Base-by-base conservation (phyloP, 805 yeast genomes). In the Clavispora vitiphila region DNA sequence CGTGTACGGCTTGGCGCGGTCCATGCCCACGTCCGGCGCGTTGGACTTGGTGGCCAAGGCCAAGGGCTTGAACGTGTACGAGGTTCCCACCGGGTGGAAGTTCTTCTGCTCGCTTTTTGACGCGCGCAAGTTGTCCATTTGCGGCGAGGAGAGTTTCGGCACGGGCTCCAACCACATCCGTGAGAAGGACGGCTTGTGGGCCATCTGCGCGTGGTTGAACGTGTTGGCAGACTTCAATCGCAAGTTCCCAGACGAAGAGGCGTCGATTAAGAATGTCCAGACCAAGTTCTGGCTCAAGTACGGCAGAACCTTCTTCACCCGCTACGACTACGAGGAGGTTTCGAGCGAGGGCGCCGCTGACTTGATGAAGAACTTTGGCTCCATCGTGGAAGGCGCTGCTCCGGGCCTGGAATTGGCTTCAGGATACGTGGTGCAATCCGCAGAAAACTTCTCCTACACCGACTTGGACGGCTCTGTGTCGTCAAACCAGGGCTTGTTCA, bases 1-100 rank as follows among this genome's bases (percentile, higher is more conserved):
- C 38, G 84, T 90, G 34, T 75, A 86, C 55, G 99, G 99, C 7
- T 73, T 93, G 39, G 99, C 99, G 10, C 78, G 99, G 60, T 86
- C 96, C 9, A 91, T 91, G 96, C 99, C 99, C 44, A 91, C 99
- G 10, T 83, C 95, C 10, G 89, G 86, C 35, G 98, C 99, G 25
- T 76, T 91, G 55, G 99, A 91, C 57, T 74, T 84, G 43, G 99
- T 93, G 19, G 98, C 96, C 23, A 77, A 78, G 60, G 72, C 72
- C 44, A 81, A 87, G 64, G 83, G 83, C 24, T 67, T 91, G 50
- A 67, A 81, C 38, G 71, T 82, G 47, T 91, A 91, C 65, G 99
- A 93, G 67, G 98, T 93, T 5, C 99, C 99, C 41, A 91, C 99
- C 15, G 99, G 98, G 26, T 91, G 99, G 99, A 91, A 91, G 67